These are phyloP conservation scores for Pseudoperonospora humuli DNA, from an alignment of 352 stramenopile genomes.

Conservation along the genomic window DNA sequence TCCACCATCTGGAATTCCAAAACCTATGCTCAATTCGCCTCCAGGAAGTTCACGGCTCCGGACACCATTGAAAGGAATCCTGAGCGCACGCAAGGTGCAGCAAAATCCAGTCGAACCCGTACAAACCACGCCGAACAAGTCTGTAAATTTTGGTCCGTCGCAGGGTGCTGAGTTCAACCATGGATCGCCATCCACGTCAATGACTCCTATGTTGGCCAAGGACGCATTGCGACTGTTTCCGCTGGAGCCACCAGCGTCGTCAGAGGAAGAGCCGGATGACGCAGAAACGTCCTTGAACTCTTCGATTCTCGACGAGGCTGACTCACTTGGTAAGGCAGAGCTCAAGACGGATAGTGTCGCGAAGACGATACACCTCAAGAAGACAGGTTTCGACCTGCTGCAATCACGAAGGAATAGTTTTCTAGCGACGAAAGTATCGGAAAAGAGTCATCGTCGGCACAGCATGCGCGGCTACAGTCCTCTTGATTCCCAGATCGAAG, in stretches of 20 bases:
- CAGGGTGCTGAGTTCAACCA: slow-evolving; percentile 74
- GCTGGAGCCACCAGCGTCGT: slow-evolving; percentile 30
- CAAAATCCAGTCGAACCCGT: slow-evolving; percentile 5
- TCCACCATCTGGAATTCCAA: slow-evolving; percentile 2
- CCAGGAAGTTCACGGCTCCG: slow-evolving; percentile 10
- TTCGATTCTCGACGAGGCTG: slow-evolving; percentile 71
- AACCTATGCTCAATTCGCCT: slow-evolving; percentile 17
- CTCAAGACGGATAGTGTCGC: slow-evolving; percentile 18
- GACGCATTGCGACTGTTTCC: slow-evolving; percentile 61
- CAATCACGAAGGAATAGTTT: slow-evolving; percentile 26
- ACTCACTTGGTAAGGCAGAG: slow-evolving; percentile 45
- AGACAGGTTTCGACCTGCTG: slow-evolving; percentile 22
- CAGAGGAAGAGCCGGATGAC: slow-evolving; percentile 54
- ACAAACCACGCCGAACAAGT: slow-evolving; percentile 67
- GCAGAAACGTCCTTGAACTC: slow-evolving; percentile 80
- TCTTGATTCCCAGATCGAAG: slow-evolving; percentile 66
- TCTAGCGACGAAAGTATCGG: slow-evolving; percentile 18
- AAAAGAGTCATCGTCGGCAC: slow-evolving; percentile 40
- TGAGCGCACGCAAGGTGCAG: slow-evolving; percentile 62
- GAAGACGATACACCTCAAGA: slow-evolving; percentile 10
- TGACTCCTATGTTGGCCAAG: slow-evolving; percentile 70
- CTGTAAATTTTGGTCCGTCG: slow-evolving; percentile 76
- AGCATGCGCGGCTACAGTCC: slow-evolving; percentile 72
- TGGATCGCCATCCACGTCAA: slow-evolving; percentile 75
- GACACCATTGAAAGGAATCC: slow-evolving; percentile 62